Percentiles rank a stretch among this genome's conserved stretches.
These are phyloP conservation scores for Cutaneotrichosporon spelunceum DNA, from an alignment of 1,284 basidiomycete species.

Conservation along the genomic window DNA sequence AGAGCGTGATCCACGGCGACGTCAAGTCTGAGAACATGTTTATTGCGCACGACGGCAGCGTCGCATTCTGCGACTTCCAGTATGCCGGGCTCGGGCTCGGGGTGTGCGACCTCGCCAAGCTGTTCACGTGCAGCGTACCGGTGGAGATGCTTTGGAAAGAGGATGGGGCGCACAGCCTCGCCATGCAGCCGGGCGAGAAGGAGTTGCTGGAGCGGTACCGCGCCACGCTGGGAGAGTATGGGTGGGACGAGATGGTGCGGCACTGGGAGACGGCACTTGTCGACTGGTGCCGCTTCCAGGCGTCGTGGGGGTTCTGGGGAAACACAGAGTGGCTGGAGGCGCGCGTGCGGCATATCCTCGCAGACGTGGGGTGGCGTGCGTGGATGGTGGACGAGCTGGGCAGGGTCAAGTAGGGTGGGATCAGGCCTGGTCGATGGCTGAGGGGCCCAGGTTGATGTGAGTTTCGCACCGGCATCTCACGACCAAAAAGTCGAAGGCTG, in stretches of 20 bases:
- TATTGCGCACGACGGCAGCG: neutral
- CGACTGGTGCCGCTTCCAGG: constrained; percentile 28
- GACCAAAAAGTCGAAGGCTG: too few species aligned
- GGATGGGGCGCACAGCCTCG: neutral
- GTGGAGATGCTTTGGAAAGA: constrained; percentile 10
- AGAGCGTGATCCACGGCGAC: constrained; percentile 23
- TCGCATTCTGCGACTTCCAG: constrained; percentile 26
- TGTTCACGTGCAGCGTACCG: constrained; percentile 23
- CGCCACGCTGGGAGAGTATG: constrained; percentile 11
- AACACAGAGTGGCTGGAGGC: constrained; percentile 23
- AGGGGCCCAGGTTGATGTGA: too few species aligned
- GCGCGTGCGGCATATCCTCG: constrained; percentile 16
- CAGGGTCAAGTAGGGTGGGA: constrained; percentile 1
- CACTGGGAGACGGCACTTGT: constrained; percentile 28
- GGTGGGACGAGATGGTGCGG: constrained; percentile 16
- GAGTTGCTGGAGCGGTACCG: constrained; percentile 12
- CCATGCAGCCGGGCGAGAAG: constrained; percentile 16
- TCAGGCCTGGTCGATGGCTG: too few species aligned
- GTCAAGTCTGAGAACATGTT: constrained; percentile 27
- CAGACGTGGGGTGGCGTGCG: constrained; percentile 16
- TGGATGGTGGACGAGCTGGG: constrained; percentile 10
- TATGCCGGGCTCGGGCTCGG: constrained; percentile 24
- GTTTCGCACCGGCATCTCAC: too few species aligned
- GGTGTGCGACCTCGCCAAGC: constrained; percentile 25
- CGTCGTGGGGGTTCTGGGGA: constrained; percentile 25